These are phyloP conservation scores for Saccharomyces hybrid DNA, from an alignment of 1,139 yeast species.

Conservation along the genomic window DNA sequence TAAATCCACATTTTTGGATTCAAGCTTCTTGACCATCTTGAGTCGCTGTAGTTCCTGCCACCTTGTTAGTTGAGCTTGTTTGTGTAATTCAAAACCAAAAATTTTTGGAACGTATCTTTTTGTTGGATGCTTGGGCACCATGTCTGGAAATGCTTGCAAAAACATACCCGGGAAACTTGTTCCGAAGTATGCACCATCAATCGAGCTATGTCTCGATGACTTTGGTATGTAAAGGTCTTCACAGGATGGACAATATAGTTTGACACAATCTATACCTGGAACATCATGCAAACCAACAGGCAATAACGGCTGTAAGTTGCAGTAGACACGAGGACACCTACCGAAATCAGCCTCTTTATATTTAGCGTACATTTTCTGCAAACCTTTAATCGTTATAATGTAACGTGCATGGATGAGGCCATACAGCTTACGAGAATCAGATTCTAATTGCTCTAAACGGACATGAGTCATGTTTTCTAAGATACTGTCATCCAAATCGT, in stretches of 20 bases:
- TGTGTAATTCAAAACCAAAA: constrained; percentile 91
- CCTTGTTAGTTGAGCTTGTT: constrained; percentile 78
- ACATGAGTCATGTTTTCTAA: constrained; percentile 45
- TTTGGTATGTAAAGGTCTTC: constrained; percentile 93
- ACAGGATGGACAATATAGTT: constrained; percentile 89
- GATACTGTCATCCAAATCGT: constrained; percentile 61
- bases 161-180: constrained; percentile 97
- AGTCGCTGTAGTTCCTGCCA: constrained; percentile 82
- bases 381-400: constrained; percentile 80
- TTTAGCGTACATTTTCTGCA: constrained; percentile 87
- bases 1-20: constrained; percentile 25
- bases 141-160: constrained; percentile 82
- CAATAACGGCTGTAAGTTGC: constrained; percentile 78
- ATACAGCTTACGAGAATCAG: constrained; percentile 73
- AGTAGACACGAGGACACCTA: constrained; percentile 86
- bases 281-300: constrained; percentile 92
- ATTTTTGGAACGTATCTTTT: constrained; percentile 84
- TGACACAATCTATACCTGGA: constrained; percentile 77
- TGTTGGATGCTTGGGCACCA: constrained; percentile 71
- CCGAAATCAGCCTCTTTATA: constrained; percentile 93
- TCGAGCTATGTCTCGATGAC: constrained; percentile 72
- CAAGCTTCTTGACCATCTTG: constrained; percentile 44
- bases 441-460: constrained; percentile 54
- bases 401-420: constrained; percentile 76
- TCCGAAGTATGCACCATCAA: constrained; percentile 96